Percentiles rank a stretch among this genome's conserved stretches.
Evolutionary conservation across 768 basidiomycete genomes (phyloP).

Genomic region (Russula earlei): DNA sequence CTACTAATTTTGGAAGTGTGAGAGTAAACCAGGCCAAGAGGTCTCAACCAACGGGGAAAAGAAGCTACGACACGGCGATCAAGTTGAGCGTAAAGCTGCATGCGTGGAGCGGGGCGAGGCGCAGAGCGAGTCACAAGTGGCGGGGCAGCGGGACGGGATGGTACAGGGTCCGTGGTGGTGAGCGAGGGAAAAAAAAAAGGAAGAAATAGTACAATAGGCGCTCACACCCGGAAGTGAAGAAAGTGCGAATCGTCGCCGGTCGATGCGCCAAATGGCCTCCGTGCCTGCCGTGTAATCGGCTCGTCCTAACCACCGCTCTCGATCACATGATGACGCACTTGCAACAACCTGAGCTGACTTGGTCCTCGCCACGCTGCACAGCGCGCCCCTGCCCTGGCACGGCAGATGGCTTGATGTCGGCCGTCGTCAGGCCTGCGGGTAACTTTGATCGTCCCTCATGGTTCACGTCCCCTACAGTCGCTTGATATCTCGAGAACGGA

Average conservation of each 20-base stretch:
- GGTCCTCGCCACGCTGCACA: conserved; percentile 34
- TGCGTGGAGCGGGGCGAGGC: not conserved
- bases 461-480: conserved; percentile 15
- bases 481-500: conserved; percentile 53
- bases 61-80: not conserved
- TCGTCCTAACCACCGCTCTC: not conserved
- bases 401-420: conserved; percentile 9
- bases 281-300: not conserved
- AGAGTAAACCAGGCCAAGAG: not conserved
- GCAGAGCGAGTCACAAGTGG: not conserved
- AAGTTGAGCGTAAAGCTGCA: not conserved
- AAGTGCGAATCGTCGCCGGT: not conserved
- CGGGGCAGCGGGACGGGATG: not conserved
- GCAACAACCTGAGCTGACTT: conserved; percentile 55
- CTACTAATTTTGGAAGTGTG: conserved; percentile 6
- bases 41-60: conserved; percentile 5
- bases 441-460: conserved; percentile 12
- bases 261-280: not conserved
- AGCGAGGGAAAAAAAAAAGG: not conserved
- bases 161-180: conserved; percentile 1
- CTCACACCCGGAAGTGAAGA: not conserved
- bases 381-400: conserved; percentile 16
- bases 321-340: conserved; percentile 80
- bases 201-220: not conserved
- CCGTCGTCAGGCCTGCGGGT: conserved; percentile 13